Percentiles rank a stretch among this genome's conserved stretches.
These are phyloP conservation scores for Phytophthora agathidicida DNA, from an alignment of 352 stramenopile genomes.

Conservation along the genomic window DNA sequence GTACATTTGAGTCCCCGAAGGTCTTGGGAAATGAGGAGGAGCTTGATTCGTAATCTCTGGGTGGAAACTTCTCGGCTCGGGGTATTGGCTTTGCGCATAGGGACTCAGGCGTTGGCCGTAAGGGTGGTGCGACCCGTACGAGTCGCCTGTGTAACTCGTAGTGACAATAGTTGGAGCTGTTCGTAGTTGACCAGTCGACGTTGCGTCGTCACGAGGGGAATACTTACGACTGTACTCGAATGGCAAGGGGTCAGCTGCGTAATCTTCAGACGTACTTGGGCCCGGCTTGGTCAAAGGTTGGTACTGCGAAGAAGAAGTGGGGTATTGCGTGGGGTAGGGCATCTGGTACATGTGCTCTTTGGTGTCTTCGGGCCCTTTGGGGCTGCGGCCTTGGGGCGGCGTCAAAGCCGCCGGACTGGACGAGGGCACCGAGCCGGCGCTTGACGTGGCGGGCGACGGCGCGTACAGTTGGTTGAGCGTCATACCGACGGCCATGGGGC, in stretches of 20 bases:
- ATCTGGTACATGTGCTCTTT: slow-evolving; percentile 42
- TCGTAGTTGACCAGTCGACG: background rate
- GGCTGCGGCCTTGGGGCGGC: slow-evolving; percentile 36
- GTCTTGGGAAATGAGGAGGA: slow-evolving; percentile 39
- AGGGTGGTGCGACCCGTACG: slow-evolving; percentile 37
- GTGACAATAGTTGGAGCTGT: slow-evolving; percentile 4
- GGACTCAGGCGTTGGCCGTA: slow-evolving; percentile 32
- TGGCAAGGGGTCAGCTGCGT: slow-evolving; percentile 73
- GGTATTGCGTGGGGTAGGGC: slow-evolving; percentile 25
- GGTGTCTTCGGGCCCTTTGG: slow-evolving; percentile 18
- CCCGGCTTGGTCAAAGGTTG: slow-evolving; percentile 27
- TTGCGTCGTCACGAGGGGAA: slow-evolving; percentile 34
- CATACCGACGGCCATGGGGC: slow-evolving; percentile 64
- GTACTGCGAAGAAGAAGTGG: slow-evolving; percentile 23
- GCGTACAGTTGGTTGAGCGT: slow-evolving; percentile 80
- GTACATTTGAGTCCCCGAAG: slow-evolving; percentile 31
- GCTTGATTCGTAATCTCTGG: slow-evolving; percentile 30
- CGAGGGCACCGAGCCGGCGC: slow-evolving; percentile 8
- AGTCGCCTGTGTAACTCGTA: slow-evolving; percentile 43
- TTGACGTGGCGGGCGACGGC: slow-evolving; percentile 32
- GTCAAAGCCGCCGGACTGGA: slow-evolving; percentile 9
- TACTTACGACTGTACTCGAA: slow-evolving; percentile 80
- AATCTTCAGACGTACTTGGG: slow-evolving; percentile 57
- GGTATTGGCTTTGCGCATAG: slow-evolving; percentile 39
- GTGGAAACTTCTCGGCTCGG: slow-evolving; percentile 26